Base-by-base conservation (phyloP, 345 rosid species). In the Populus alba region DNA sequence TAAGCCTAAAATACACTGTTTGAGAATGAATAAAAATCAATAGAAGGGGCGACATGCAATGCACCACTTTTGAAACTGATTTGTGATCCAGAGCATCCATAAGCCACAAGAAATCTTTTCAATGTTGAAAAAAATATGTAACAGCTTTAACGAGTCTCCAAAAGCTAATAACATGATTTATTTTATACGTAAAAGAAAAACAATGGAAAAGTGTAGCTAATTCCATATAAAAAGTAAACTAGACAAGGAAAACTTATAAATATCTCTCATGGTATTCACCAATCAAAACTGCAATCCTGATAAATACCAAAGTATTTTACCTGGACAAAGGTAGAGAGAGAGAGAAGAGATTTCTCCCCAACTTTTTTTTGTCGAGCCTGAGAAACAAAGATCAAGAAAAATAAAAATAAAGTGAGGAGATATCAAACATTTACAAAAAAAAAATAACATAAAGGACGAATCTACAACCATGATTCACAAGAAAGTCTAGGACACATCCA, bases 291-390 rank as follows among this genome's bases (percentile, higher is more conserved):
- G 62, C 25, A 57, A 57, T 57, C 25, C 25, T 22, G 62, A n/a
- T 22, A 79, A 47, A 8, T 65, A 49, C 16, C 6, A 63, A 57
- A 22, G 62, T 57, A n/a, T 9, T 23, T 9, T 86, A 92, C 99
- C 95, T 95, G 98, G 66, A 85, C 74, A 82, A 95, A 89, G 51
- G 95, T 88, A 45, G 97, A 91, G 23, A 91, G 31, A n/a, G 99
- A 91, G 76, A 96, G 92, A 75, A 91, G 90, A 66, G 97, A 92
- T 83, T 94, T 96, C 83, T 96, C 99, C 39, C 98, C 99, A 81
- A 91, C 91, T 78, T 96, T 94, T 71, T 96, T 94, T 68, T 16
- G 87, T 78, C 98, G 87, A 82, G 96, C 91, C 99, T 93, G 91
- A 73, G 84, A 53, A 83, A 79, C 47, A 80, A 71, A 22, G 25